These are phyloP conservation scores for Diaporthe humulicola DNA, from an alignment of 2,329 filamentous ascomycete genomes.

Conservation along the genomic window DNA sequence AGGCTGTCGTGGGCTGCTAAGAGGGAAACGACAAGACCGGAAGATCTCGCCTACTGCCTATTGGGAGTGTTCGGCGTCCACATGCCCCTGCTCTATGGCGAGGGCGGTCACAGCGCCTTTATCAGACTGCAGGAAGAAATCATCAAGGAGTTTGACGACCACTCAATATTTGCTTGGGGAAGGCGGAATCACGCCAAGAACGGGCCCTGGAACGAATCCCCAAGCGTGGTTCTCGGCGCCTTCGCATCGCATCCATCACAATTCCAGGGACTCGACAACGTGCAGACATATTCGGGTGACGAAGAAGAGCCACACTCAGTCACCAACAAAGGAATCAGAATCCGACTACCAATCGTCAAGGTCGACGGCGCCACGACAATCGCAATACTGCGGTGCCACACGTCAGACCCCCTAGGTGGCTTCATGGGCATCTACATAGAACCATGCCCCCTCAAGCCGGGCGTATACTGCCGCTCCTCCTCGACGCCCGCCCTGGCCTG, in stretches of 20 bases:
- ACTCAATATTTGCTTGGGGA: conserved; percentile 31
- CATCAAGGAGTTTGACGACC: conserved; percentile 32
- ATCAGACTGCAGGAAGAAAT: conserved; percentile 31
- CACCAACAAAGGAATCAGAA: conserved; percentile 25
- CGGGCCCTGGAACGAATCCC: conserved; percentile 19
- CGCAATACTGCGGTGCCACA: conserved; percentile 21
- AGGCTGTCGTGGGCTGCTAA: conserved; percentile 25
- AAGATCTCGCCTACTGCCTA: conserved; percentile 29
- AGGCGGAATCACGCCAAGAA: conserved; percentile 19
- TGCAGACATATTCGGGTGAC: conserved; percentile 20
- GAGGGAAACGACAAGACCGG: conserved; percentile 23
- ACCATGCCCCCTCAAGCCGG: background rate
- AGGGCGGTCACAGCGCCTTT: conserved; percentile 30
- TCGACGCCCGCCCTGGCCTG: conserved; percentile 4
- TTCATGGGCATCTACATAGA: conserved; percentile 33
- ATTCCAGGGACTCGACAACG: conserved; percentile 19
- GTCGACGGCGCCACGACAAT: conserved; percentile 11
- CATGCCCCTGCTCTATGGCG: conserved; percentile 25
- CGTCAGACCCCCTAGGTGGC: background rate
- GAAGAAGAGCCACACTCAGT: conserved; percentile 26
- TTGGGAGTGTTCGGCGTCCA: conserved; percentile 16
- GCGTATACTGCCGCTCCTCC: conserved; percentile 20
- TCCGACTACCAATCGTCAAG: conserved; percentile 6
- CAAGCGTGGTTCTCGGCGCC: conserved; percentile 10
- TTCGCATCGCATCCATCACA: conserved; percentile 28